Percentiles rank a stretch among this genome's conserved stretches.
Conservation (phyloP, 2,329 filamentous ascomycete species). For the Akanthomyces dipterigenus region DNA sequence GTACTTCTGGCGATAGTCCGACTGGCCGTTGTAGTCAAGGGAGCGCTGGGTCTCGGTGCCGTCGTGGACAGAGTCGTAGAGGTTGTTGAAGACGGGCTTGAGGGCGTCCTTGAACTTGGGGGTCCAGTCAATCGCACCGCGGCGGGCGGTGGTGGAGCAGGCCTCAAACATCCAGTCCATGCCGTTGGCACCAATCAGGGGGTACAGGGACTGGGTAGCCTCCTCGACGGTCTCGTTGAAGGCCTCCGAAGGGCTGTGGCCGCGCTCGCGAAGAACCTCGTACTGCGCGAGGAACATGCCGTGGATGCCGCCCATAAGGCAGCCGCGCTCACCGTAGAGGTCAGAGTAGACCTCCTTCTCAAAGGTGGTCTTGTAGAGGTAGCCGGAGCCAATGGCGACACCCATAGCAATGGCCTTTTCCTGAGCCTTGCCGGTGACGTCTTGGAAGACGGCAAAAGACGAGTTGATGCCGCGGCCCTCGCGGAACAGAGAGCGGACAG, state of each 20-base stretch:
- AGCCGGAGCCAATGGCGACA: constrained; percentile 93
- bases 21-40: constrained; percentile 92
- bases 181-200: constrained; percentile 91
- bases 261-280: constrained; percentile 97
- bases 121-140: constrained; percentile 98
- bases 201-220: constrained; percentile 96
- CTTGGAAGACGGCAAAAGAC: constrained; percentile 96
- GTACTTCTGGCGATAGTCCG: constrained; percentile 94
- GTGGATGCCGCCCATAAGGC: constrained; percentile 99
- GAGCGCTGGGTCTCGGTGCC: constrained; percentile 94
- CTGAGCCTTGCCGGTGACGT: constrained; percentile 95
- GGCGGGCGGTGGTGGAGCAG: constrained; percentile 96
- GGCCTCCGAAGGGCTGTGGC: constrained; percentile 94
- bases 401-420: constrained; percentile 96
- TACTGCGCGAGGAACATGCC: constrained; percentile 99
- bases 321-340: constrained; percentile 98
- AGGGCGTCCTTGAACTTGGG: constrained; percentile 94
- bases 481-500: constrained; percentile 96
- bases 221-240: constrained; percentile 99
- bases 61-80: constrained; percentile 88
- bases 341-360: constrained; percentile 99
- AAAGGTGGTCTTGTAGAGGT: constrained; percentile 99
- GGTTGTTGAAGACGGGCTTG: constrained; percentile 97
- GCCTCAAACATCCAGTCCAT: constrained; percentile 99
- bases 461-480: constrained; percentile 99